These are phyloP conservation scores for Ceriops zippeliana DNA, from an alignment of 345 rosid species.

Conservation along the genomic window DNA sequence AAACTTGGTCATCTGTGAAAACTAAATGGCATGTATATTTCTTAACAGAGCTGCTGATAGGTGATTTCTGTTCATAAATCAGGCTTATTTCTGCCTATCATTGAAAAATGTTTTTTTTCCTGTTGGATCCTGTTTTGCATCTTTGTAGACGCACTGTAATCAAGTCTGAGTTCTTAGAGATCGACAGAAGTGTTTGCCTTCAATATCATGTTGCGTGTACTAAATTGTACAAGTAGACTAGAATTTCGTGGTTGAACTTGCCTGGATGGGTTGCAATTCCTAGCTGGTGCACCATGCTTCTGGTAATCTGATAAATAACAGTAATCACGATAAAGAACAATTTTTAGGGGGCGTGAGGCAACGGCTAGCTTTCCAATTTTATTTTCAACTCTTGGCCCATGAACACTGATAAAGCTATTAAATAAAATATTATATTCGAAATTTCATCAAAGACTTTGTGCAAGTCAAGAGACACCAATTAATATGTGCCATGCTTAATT, in stretches of 20 bases:
- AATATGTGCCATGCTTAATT: constrained; percentile 4
- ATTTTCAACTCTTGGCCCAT: background rate
- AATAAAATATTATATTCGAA: background rate
- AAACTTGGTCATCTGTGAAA: background rate
- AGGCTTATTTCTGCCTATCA: background rate
- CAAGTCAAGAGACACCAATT: constrained; percentile 2
- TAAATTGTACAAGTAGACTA: too few relatives aligned
- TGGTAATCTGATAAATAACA: too few relatives aligned
- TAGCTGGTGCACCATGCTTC: too few relatives aligned
- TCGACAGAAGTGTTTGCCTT: too few relatives aligned
- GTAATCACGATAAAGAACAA: too few relatives aligned
- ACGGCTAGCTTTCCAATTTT: background rate
- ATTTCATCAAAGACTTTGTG: background rate
- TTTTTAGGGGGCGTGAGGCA: too few relatives aligned
- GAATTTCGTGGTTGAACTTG: too few relatives aligned
- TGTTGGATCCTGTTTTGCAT: too few relatives aligned
- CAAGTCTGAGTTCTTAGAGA: too few relatives aligned
- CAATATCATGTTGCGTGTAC: too few relatives aligned
- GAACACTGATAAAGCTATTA: background rate
- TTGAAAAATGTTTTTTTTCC: background rate
- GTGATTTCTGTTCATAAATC: background rate
- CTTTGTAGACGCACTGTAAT: too few relatives aligned
- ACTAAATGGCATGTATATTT: background rate
- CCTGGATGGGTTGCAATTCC: too few relatives aligned
- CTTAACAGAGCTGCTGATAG: background rate